Evolutionary conservation across 2,329 filamentous ascomycete species (phyloP).

Genomic region (Aphanocladium album): DNA sequence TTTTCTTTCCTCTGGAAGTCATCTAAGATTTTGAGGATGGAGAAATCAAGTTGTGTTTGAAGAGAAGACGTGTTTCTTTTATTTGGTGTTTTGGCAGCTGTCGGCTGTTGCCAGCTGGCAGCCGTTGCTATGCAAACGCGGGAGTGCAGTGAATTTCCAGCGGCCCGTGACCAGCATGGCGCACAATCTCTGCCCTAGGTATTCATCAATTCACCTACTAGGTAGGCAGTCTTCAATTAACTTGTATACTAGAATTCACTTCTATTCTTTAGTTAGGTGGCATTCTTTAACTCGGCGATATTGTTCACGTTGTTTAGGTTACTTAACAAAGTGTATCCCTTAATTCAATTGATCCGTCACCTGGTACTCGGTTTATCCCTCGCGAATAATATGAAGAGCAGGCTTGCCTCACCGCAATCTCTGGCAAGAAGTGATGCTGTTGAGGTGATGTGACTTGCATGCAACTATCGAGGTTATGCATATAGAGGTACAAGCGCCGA

Average conservation of each 20-base stretch:
- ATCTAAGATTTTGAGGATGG: not conserved
- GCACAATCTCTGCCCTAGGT: too few relatives aligned
- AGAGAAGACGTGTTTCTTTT: not conserved
- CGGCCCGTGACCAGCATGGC: not conserved
- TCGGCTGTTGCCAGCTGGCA: slow-evolving; percentile 17
- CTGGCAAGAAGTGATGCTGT: too few relatives aligned
- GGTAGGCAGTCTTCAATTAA: too few relatives aligned
- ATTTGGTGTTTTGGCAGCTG: not conserved
- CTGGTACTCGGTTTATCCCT: too few relatives aligned
- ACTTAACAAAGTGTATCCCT: too few relatives aligned
- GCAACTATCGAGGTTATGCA: slow-evolving; percentile 14
- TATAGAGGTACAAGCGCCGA: not conserved
- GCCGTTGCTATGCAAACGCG: not conserved
- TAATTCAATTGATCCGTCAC: too few relatives aligned
- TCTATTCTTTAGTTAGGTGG: too few relatives aligned
- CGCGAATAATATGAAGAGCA: too few relatives aligned
- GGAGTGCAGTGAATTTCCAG: not conserved
- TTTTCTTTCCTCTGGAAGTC: not conserved
- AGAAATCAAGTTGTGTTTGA: not conserved
- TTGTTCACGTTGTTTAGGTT: too few relatives aligned
- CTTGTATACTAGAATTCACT: too few relatives aligned
- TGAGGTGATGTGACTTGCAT: not conserved
- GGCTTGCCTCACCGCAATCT: too few relatives aligned
- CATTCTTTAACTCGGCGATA: too few relatives aligned
- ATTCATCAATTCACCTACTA: not conserved